A percentile compares a stretch with the other conserved stretches of the same genome.
Conservation (phyloP, 176 grass and related monocot genomes). For the Phragmites australis region DNA sequence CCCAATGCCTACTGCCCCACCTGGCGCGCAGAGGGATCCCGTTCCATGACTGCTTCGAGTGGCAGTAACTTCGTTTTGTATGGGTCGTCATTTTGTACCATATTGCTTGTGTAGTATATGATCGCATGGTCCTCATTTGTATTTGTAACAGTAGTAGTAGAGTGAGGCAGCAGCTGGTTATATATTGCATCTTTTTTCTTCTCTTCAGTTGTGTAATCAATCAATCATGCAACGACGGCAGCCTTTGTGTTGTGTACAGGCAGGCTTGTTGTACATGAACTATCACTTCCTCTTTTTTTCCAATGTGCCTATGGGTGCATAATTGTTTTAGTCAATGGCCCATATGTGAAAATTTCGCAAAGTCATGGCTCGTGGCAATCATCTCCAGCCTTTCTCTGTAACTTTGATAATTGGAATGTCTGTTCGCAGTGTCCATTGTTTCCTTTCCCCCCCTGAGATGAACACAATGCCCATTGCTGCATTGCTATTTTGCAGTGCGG, state of each 20-base stretch:
- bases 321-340: slow-evolving; percentile 49
- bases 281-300: not conserved
- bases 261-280: slow-evolving; percentile 39
- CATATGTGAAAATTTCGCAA: not conserved
- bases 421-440: not conserved
- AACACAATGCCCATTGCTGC: not conserved
- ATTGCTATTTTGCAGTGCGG: not conserved
- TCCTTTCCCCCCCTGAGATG: not conserved
- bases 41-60: slow-evolving; percentile 21
- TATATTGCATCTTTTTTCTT: not conserved
- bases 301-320: slow-evolving; percentile 41
- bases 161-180: not conserved
- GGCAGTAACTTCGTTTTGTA: not conserved
- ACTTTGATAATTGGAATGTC: not conserved
- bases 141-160: slow-evolving; percentile 32
- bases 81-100: slow-evolving; percentile 43
- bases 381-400: not conserved
- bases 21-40: slow-evolving; percentile 69
- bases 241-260: slow-evolving; percentile 34
- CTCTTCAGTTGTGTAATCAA: slow-evolving; percentile 37
- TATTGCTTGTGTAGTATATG: slow-evolving; percentile 43
- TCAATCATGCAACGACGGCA: slow-evolving; percentile 18
- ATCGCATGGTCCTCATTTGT: slow-evolving; percentile 33
- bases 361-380: not conserved
- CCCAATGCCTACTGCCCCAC: slow-evolving; percentile 87